Evolutionary conservation across 768 basidiomycete genomes (phyloP).

Genomic region (Boletus subcaerulescens): DNA sequence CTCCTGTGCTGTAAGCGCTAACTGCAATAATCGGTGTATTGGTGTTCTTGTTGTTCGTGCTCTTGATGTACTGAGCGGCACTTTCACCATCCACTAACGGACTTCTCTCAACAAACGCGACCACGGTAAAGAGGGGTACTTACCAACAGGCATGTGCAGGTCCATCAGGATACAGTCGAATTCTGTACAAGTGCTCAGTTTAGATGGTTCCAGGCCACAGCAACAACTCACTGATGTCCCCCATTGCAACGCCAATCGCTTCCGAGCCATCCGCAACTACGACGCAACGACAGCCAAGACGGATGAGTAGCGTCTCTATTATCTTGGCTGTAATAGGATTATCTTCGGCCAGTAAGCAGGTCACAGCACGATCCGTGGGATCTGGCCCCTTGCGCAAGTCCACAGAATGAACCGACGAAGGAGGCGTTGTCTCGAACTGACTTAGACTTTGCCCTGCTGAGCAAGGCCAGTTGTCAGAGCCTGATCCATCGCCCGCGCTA

Average conservation of each 20-base stretch:
- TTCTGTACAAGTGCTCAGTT: constrained; percentile 45
- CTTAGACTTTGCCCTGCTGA: constrained; percentile 50
- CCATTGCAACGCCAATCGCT: constrained; percentile 95
- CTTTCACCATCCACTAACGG: constrained; percentile 86
- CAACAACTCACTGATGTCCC: constrained; percentile 82
- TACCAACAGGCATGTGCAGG: constrained; percentile 89
- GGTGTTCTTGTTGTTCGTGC: constrained; percentile 92
- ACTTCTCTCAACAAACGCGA: constrained; percentile 8
- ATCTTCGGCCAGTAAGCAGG: constrained; percentile 92
- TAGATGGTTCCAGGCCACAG: neutral
- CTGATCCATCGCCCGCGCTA: constrained; percentile 74
- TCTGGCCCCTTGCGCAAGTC: constrained; percentile 76
- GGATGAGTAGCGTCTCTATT: constrained; percentile 88
- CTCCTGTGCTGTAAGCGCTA: constrained; percentile 79
- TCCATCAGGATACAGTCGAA: constrained; percentile 97
- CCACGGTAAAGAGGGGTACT: constrained; percentile 33
- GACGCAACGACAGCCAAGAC: constrained; percentile 92
- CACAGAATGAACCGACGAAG: constrained; percentile 83
- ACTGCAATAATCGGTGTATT: constrained; percentile 91
- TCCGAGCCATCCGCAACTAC: constrained; percentile 96
- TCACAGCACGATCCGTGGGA: constrained; percentile 84
- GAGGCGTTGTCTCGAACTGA: constrained; percentile 63
- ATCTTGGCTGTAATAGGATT: constrained; percentile 99
- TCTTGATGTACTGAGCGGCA: constrained; percentile 96
- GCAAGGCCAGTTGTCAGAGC: constrained; percentile 71